Conservation (phyloP, 768 basidiomycete species). For the Chalciporus sphaerocephalus region DNA sequence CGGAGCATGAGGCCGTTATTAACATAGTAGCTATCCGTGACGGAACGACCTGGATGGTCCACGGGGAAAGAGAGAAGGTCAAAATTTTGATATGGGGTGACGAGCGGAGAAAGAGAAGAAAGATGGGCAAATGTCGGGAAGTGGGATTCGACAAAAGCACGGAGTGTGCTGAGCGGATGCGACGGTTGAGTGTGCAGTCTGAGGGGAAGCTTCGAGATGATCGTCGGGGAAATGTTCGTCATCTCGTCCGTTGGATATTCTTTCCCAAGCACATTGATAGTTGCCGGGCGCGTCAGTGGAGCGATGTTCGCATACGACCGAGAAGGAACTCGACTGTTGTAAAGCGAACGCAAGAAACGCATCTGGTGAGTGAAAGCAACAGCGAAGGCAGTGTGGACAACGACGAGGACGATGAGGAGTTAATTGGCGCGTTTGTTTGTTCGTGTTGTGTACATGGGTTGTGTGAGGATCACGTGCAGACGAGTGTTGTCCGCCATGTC, state of each 20-base stretch:
- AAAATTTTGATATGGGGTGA: constrained; percentile 89
- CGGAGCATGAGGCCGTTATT: constrained; percentile 89
- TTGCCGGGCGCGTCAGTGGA: constrained; percentile 8
- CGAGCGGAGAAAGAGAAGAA: constrained; percentile 80
- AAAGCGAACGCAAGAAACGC: constrained; percentile 12
- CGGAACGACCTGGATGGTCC: constrained; percentile 89
- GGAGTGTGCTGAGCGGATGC: constrained; percentile 87
- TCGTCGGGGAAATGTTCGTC: constrained; percentile 84
- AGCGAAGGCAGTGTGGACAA: background rate
- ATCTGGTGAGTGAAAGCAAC: constrained; percentile 9
- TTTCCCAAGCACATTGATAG: constrained; percentile 54
- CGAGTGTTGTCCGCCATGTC: constrained; percentile 11
- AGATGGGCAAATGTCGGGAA: constrained; percentile 71
- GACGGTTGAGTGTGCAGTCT: constrained; percentile 69
- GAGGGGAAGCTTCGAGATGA: constrained; percentile 74
- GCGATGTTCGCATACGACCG: constrained; percentile 14
- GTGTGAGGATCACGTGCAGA: constrained; percentile 8
- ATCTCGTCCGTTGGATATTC: constrained; percentile 70
- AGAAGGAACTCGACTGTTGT: background rate
- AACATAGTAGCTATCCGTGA: constrained; percentile 94
- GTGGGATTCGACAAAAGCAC: constrained; percentile 78
- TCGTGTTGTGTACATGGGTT: constrained; percentile 5
- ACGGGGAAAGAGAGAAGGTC: constrained; percentile 91
- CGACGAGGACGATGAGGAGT: background rate
- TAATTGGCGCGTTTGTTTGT: constrained; percentile 24